phyloP scores from a whole-genome alignment of 2,329 filamentous ascomycete species.

The Fusarium kyushuense region DNA sequence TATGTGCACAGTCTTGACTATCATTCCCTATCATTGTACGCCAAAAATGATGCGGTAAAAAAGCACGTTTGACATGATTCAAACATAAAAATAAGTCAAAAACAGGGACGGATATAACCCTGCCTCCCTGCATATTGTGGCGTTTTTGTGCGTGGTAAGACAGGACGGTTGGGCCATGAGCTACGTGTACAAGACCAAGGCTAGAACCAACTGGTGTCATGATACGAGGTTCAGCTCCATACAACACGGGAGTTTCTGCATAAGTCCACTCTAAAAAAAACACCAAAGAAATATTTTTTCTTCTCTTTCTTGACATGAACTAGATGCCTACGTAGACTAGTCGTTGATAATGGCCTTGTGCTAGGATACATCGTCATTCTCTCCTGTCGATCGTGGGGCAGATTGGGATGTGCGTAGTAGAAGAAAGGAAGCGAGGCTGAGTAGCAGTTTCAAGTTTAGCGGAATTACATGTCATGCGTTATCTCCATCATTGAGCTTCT shows the following conservation, averaged over 20 bases:
- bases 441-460: slow-evolving; percentile 1
- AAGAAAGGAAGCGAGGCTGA: slow-evolving; percentile 9
- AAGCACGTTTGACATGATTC: background rate
- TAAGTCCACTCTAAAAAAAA: background rate
- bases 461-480: background rate
- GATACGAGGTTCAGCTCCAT: slow-evolving; percentile 39
- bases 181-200: slow-evolving; percentile 33
- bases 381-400: slow-evolving; percentile 38
- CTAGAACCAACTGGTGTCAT: slow-evolving; percentile 5
- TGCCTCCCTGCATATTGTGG: slow-evolving; percentile 7
- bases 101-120: background rate
- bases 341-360: background rate
- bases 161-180: background rate
- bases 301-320: too few relatives aligned
- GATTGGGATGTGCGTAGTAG: slow-evolving; percentile 32
- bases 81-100: background rate
- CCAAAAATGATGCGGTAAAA: background rate
- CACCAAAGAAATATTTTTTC: background rate
- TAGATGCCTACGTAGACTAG: background rate
- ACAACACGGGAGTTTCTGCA: slow-evolving; percentile 35
- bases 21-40: too few relatives aligned
- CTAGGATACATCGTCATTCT: background rate
- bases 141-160: slow-evolving; percentile 9
- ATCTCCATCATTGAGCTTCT: background rate
- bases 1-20: background rate